Evolutionary conservation across 352 stramenopile species (phyloP), one percentile per base, ranked within the genome.

Genomic region (Globisporangium spinosum): DNA sequence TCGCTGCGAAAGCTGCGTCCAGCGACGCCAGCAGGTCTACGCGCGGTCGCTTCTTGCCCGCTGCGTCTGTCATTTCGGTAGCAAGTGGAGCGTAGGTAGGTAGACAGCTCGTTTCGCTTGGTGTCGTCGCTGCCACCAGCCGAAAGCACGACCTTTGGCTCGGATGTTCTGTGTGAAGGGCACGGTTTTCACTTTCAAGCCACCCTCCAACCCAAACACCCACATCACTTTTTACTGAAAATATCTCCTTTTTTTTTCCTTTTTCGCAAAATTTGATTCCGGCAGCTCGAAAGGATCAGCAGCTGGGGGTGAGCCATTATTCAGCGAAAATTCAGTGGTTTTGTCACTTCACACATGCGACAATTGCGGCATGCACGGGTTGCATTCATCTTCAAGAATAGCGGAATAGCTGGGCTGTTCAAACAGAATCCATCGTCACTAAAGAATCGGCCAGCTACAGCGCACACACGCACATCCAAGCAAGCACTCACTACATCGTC

Each of bases 11-110:
- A 20, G 79, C 81, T 29, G 82, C 85, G 64, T 94, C 85, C 53
- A 94, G 77, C 57, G 85, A 91, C 66, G 85, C 85, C 22, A 94
- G 70, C n/a, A 91, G 72, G 70, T 94, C 85, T n/a, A 69, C 75
- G 35, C 77, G 78, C 68, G 82, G 81, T 15, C 82, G 81, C 78
- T 93, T 93, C 77, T 89, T 89, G 27, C 12, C 64, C 12, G 53
- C 58, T 23, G 71, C 58, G 38, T 68, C 65, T 0, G 55, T 69
- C 76, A 80, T 81, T 32, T 49, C 40, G 38, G 13, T 20, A 20
- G 12, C 4, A 47, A 47, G 38, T 47, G 38, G 4, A 32, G 29
- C 0, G 29, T 32, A 32, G 29, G 29, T 27, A 2, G 3, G 29
- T 38, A 8, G 5, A 15, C 40, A 8, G 40, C 40, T 54, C 25